These are phyloP conservation scores for Tuber calosporum DNA, from an alignment of 495 filamentous ascomycete genomes.

Conservation along the genomic window DNA sequence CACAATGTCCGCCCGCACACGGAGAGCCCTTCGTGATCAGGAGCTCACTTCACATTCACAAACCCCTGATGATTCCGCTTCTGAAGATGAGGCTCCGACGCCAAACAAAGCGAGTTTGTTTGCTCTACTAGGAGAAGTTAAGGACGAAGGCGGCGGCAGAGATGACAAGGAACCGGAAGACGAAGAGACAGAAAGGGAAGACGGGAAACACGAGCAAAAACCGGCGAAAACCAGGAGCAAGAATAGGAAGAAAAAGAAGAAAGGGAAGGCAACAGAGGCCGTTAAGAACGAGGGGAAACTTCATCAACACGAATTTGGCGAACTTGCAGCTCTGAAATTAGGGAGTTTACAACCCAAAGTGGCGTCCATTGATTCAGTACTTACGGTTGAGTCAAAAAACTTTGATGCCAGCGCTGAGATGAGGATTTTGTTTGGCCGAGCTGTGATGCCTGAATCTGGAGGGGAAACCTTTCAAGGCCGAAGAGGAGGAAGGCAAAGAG, in stretches of 20 bases:
- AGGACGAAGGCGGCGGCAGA: slow-evolving; percentile 41
- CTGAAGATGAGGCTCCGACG: slow-evolving; percentile 37
- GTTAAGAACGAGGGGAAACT: slow-evolving; percentile 49
- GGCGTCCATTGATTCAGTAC: slow-evolving; percentile 49
- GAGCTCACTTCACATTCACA: slow-evolving; percentile 29
- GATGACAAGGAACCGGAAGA: slow-evolving; percentile 49
- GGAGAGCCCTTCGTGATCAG: slow-evolving; percentile 38
- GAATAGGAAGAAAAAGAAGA: slow-evolving; percentile 59
- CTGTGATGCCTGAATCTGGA: slow-evolving; percentile 60
- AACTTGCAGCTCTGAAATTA: slow-evolving; percentile 48
- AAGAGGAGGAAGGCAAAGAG: slow-evolving; percentile 49
- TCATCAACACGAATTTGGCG: slow-evolving; percentile 69
- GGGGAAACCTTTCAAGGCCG: slow-evolving; percentile 47
- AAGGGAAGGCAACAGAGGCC: slow-evolving; percentile 49
- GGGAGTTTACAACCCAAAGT: slow-evolving; percentile 39
- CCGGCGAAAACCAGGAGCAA: slow-evolving; percentile 45
- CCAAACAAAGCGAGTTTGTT: slow-evolving; percentile 41
- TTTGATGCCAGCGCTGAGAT: slow-evolving; percentile 90
- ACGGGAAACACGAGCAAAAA: slow-evolving; percentile 50
- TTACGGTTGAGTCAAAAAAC: slow-evolving; percentile 67
- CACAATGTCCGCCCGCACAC: slow-evolving; percentile 38
- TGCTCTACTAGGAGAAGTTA: slow-evolving; percentile 41
- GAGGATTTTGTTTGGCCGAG: slow-evolving; percentile 80
- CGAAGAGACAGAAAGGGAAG: slow-evolving; percentile 42
- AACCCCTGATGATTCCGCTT: slow-evolving; percentile 21